Evolutionary conservation across 2,329 filamentous ascomycete species (phyloP), one percentile per base, ranked within the genome.

Genomic region (Clonostachys rhizophaga): DNA sequence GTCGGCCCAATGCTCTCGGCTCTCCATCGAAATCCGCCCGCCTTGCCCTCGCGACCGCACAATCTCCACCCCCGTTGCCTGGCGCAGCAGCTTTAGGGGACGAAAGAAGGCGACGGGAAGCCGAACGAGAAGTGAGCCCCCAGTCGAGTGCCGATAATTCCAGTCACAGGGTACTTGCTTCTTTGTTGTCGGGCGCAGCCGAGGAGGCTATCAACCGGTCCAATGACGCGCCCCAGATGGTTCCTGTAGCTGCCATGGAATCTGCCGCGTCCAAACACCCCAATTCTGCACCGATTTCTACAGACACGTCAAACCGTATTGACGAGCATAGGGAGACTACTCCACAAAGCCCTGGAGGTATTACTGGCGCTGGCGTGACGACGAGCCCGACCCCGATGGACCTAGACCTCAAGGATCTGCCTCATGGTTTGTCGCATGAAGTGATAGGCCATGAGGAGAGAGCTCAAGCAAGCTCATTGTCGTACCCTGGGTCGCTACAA

Each of bases 21-120:
- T 80, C 78, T 24, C 78, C 78, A 6, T 68, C 73, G 45, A 81
- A 82, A 59, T 67, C 75, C 43, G 76, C 76, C 47, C 74, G 77
- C 30, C 65, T 79, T 18, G 72, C 70, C 42, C 54, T 73, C 54
- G 55, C 67, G 45, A 64, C 67, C 35, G 64, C 68, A 50, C 68
- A 66, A 48, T 71, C 75, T 13, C 61, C 48, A 42, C 47, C 70
- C 49, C 68, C 73, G 42, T 61, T 81, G 51, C 78, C 78, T 17
- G 77, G 71, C 52, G 76, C 75, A 35, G 75, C 74, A 47, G 77
- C 76, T 45, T 61, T 79, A 36, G 76, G 76, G 53, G 78, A 81
- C 58, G 72, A 79, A 57, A 69, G 70, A 51, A 70, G 70, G 43
- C 70, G 69, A 53, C 68, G 70, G 50, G 72, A 76, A 56, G 59